Percentiles rank a stretch among this genome's conserved stretches.
Evolutionary conservation across 768 basidiomycete species (phyloP).

Genomic region (Mycena sanguinolenta): DNA sequence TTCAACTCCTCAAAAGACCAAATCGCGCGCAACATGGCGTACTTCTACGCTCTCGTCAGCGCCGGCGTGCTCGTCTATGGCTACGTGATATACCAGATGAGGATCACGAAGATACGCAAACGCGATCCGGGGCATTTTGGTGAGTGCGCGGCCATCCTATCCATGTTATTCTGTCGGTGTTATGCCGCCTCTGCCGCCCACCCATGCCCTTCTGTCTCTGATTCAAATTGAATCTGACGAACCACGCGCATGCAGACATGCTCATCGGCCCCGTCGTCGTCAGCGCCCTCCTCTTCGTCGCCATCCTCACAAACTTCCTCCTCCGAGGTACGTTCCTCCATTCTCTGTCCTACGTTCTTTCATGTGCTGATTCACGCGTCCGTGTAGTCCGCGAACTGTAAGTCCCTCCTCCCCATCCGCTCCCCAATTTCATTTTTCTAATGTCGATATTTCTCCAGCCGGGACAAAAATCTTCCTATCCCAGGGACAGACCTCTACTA

Average conservation of each 20-base stretch:
- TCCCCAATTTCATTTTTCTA: background rate
- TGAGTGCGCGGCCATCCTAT: too few relatives aligned
- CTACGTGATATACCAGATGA: conserved; percentile 86
- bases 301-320: conserved; percentile 89
- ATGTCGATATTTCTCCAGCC: conserved; percentile 37
- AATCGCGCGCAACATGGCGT: conserved; percentile 83
- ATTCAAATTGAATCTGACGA: background rate
- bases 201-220: background rate
- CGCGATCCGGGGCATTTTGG: conserved; percentile 93
- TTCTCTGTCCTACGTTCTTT: conserved; percentile 23
- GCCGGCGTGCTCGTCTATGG: conserved; percentile 86
- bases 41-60: conserved; percentile 85
- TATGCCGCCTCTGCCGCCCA: too few relatives aligned
- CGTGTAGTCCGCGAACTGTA: conserved; percentile 72
- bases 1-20: conserved; percentile 88
- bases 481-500: conserved; percentile 44
- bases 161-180: too few relatives aligned
- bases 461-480: conserved; percentile 51
- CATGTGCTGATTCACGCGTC: conserved; percentile 4
- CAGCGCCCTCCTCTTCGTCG: conserved; percentile 86
- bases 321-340: conserved; percentile 74
- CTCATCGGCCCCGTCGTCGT: conserved; percentile 87
- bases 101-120: conserved; percentile 91
- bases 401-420: conserved; percentile 31
- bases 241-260: conserved; percentile 80